Evolutionary conservation across 768 basidiomycete species (phyloP), one percentile per base, ranked within the genome.

Genomic region (Harrya chromipes): DNA sequence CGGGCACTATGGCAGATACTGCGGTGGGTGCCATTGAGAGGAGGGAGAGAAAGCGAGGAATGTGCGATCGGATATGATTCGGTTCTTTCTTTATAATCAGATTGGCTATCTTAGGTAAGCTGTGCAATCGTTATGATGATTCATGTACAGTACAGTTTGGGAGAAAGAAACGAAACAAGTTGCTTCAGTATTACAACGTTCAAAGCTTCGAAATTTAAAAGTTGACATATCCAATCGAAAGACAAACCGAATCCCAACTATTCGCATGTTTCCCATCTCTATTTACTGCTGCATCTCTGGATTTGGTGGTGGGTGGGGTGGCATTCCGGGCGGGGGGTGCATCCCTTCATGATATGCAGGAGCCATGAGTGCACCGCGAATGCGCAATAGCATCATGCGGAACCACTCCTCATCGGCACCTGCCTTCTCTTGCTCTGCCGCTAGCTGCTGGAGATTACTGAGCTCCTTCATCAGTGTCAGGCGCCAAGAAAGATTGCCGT

Each of bases 351-450:
- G 66, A 27, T 67, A 67, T 1, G 71, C 65, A 44, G 70, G 66
- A 4, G 73, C 80, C 80, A 90, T 81, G 54, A 90, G 73, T 16
- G 85, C 85, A 38, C 76, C 77, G 47, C 90, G 75, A 37, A 91
- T 82, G n/a, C 87, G 81, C 61, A 87, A 75, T 9, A 90, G 63
- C 88, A 92, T 91, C 80, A 87, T 84, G 54, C 85, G 73, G 59
- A 84, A 93, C 90, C 90, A 93, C 54, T 92, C 90, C 39, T 81
- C 82, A 43, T 88, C 87, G 3, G 79, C 84, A 26, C 85, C 85
- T 17, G 82, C 81, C 69, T 90, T 90, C 64, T 92, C 87, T 62
- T 91, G 90, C 58, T 91, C 85, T 9, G 70, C 76, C 0, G 90
- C 86, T n/a, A 90, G 71, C 55, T 85, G 82, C 60, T 86, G 83